Base-by-base conservation (phyloP, 73 alveolate genomes). In the Paramecium octaurelia region DNA sequence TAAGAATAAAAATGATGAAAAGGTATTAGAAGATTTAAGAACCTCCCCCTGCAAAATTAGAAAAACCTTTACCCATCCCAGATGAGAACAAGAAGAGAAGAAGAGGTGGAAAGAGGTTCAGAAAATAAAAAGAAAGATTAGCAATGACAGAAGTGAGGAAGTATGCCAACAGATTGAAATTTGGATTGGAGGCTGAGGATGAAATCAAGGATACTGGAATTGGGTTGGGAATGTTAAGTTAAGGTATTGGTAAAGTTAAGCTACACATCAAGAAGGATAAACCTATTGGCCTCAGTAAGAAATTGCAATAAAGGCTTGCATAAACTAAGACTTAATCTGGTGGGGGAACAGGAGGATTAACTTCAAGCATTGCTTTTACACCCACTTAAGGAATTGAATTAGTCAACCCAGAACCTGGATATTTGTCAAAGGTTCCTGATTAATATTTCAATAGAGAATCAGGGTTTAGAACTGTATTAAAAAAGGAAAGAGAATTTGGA, bases 51-150 rank as follows among this genome's bases (percentile, higher is more conserved):
- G 95, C 97, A 27, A 94, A 95, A 44, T 92, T 97, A 92, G 96
- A 95, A 29, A 95, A 96, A 76, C 98, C 99, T 9, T 87, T 98
- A 16, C 98, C 99, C 10, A 95, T 96, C 35, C 99, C 99, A 27
- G 99, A 96, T 92, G 99, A 97, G 76, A 96, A 95, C 29, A 96
- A 96, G 10, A 95, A 97, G 60, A 96, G 96, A 88, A 97, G 97
- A 91, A 94, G 99, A 95, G 99, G 99, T 29, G 99, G 99, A 42
- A 93, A 92, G 86, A 97, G 97, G 73, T 97, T 88, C 43, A 93
- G 99, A 76, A 97, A 96, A 59, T 91, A 92, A 89, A 95, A 95
- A 58, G 93, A 92, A 80, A 97, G 95, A 75, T 94, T 92, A 44
- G 99, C 95, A 75, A 73, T 97, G 96, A 97, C 99, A 12, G 97